Evolutionary conservation across 2,329 filamentous ascomycete species (phyloP).

Genomic region (Fusarium guadeloupense): DNA sequence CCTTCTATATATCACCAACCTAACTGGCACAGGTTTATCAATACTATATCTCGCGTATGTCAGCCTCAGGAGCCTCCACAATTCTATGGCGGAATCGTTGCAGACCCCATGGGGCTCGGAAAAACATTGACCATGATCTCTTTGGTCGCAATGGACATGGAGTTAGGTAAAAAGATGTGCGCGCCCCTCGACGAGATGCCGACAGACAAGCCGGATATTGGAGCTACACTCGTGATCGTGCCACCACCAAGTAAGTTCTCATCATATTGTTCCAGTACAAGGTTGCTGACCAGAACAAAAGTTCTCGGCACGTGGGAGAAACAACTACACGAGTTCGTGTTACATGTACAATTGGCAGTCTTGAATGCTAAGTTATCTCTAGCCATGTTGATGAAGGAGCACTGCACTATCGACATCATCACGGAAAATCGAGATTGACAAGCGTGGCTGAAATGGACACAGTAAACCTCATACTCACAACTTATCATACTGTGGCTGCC

Average conservation of each 20-base stretch:
- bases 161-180: too few species aligned
- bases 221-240: constrained; percentile 49
- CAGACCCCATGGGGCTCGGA: constrained; percentile 58
- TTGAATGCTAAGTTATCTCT: too few species aligned
- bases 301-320: constrained; percentile 53
- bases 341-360: too few species aligned
- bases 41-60: constrained; percentile 36
- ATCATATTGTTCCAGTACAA: too few species aligned
- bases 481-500: constrained; percentile 52
- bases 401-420: constrained; percentile 44
- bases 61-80: constrained; percentile 46
- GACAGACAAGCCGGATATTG: background rate
- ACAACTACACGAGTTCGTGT: constrained; percentile 42
- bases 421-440: constrained; percentile 41
- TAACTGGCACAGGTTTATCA: too few species aligned
- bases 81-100: constrained; percentile 57
- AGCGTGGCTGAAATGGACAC: constrained; percentile 13
- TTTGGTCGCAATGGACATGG: constrained; percentile 45
- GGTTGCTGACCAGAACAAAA: too few species aligned
- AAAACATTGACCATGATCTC: constrained; percentile 58
- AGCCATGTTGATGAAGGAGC: constrained; percentile 39
- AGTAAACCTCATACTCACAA: constrained; percentile 50
- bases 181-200: rapidly evolving
- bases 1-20: too few species aligned
- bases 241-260: constrained; percentile 47